Evolutionary conservation across 73 alveolate species (phyloP).

Genomic region (Urostyla sp.): DNA sequence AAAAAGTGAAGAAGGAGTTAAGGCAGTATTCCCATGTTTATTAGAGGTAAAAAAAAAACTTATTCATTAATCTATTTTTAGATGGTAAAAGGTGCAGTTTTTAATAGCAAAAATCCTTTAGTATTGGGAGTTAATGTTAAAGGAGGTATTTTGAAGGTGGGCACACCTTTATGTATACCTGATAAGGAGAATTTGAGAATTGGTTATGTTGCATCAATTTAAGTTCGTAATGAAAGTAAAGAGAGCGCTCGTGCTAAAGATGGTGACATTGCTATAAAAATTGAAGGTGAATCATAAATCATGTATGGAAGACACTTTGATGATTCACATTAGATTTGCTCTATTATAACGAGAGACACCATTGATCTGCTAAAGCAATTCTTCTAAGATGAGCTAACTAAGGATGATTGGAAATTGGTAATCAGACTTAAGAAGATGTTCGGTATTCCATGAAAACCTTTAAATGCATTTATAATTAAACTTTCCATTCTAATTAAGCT

Average conservation of each 20-base stretch:
- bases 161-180: conserved; percentile 96
- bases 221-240: conserved; percentile 82
- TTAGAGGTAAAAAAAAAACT: too few relatives aligned
- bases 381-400: conserved; percentile 94
- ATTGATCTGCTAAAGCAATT: conserved; percentile 95
- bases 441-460: conserved; percentile 80
- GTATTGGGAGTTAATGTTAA: conserved; percentile 92
- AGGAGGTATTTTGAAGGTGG: conserved; percentile 93
- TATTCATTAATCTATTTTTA: too few relatives aligned
- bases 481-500: too few relatives aligned
- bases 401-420: conserved; percentile 97
- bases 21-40: conserved; percentile 97
- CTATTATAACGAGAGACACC: conserved; percentile 85
- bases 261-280: conserved; percentile 93
- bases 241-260: conserved; percentile 84
- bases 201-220: conserved; percentile 93
- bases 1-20: conserved; percentile 90
- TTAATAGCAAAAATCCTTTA: conserved; percentile 91
- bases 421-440: conserved; percentile 90
- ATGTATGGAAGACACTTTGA: conserved; percentile 91
- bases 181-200: conserved; percentile 90
- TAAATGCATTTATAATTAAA: too few relatives aligned
- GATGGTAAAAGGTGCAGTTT: conserved; percentile 81
- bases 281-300: conserved; percentile 79
- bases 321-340: conserved; percentile 74